These are phyloP conservation scores for Colletotrichum coccodes DNA, from an alignment of 2,329 filamentous ascomycete genomes.

Conservation along the genomic window DNA sequence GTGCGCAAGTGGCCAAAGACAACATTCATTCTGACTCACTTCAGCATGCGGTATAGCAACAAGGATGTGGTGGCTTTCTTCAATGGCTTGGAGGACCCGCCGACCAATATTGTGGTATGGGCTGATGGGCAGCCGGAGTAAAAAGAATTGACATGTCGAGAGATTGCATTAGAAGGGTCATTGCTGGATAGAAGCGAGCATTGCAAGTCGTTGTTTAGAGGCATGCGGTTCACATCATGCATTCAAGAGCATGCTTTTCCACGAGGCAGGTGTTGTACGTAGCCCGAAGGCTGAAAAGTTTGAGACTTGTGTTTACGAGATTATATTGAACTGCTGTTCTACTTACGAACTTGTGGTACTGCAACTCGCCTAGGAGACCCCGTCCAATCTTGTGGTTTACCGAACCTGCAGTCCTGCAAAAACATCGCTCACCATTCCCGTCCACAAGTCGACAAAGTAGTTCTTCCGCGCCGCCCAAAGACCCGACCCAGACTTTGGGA, in stretches of 20 bases:
- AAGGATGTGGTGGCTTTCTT: conserved; percentile 54
- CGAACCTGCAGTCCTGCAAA: neutral
- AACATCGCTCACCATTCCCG: conserved; percentile 1
- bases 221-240: neutral
- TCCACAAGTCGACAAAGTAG: conserved; percentile 15
- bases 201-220: neutral
- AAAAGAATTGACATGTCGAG: neutral
- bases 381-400: neutral
- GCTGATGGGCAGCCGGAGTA: conserved; percentile 45
- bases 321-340: too few species aligned
- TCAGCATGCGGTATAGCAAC: conserved; percentile 55
- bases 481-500: conserved; percentile 58
- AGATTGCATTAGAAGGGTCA: neutral
- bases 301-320: neutral
- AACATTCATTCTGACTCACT: conserved; percentile 58
- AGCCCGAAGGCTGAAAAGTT: neutral
- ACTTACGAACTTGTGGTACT: neutral
- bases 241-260: neutral
- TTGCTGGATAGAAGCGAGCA: neutral
- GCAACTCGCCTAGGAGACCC: neutral
- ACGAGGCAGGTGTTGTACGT: neutral
- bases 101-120: conserved; percentile 58
- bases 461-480: conserved; percentile 35
- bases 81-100: conserved; percentile 47
- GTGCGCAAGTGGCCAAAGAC: conserved; percentile 53